Conservation (phyloP, 495 filamentous ascomycete genomes). For the Xylaria acuta region DNA sequence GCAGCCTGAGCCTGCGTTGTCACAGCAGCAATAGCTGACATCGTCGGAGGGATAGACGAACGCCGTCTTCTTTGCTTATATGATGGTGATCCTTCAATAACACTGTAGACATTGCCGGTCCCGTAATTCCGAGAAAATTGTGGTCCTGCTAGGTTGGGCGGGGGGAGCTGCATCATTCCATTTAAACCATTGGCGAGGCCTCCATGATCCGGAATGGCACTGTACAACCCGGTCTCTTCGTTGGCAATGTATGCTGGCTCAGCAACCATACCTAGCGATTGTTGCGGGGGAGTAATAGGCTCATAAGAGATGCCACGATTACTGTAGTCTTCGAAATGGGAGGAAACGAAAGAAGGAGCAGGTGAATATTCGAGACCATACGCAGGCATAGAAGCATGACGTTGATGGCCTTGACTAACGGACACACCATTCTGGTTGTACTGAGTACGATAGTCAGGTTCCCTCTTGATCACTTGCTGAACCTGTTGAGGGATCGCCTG, state of each 20-base stretch:
- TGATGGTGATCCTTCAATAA: constrained; percentile 96
- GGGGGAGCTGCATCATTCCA: constrained; percentile 88
- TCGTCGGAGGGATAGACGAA: constrained; percentile 83
- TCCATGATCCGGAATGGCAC: constrained; percentile 83
- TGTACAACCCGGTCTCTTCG: constrained; percentile 95
- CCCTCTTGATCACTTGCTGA: constrained; percentile 78
- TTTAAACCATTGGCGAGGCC: constrained; percentile 66
- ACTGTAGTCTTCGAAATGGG: constrained; percentile 96
- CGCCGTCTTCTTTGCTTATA: constrained; percentile 96
- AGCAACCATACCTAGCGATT: constrained; percentile 73
- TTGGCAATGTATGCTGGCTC: constrained; percentile 98
- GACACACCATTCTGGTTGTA: constrained; percentile 93
- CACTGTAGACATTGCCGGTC: constrained; percentile 84
- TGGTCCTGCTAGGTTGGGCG: constrained; percentile 78
- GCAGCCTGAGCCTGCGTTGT: constrained; percentile 60
- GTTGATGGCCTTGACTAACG: constrained; percentile 78
- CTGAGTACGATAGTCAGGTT: constrained; percentile 79
- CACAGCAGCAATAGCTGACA: constrained; percentile 68
- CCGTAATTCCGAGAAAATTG: constrained; percentile 79
- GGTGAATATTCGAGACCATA: constrained; percentile 95
- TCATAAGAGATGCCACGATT: constrained; percentile 95
- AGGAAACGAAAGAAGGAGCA: constrained; percentile 95
- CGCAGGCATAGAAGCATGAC: constrained; percentile 95
- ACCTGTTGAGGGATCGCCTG: constrained; percentile 68
- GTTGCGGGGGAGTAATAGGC: constrained; percentile 93